A percentile compares a stretch with the other conserved stretches of the same genome.
These are phyloP conservation scores for Claviceps maximensis DNA, from an alignment of 2,329 filamentous ascomycete genomes.

Conservation along the genomic window DNA sequence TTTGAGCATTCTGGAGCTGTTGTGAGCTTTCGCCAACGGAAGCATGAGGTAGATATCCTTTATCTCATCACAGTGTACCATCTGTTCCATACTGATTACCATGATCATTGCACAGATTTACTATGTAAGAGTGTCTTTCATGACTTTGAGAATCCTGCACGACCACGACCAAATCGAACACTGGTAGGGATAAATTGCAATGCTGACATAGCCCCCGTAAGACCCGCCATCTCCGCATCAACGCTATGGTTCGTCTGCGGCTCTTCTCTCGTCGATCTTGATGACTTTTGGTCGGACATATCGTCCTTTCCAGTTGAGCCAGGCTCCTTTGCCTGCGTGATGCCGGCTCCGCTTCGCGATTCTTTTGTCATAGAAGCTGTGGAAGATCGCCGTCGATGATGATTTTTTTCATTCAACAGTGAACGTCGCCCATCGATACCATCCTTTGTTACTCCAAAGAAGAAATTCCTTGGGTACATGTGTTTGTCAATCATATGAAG, in stretches of 20 bases:
- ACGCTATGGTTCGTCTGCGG: conserved; percentile 13
- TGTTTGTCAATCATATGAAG: conserved; percentile 93
- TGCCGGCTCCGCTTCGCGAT: conserved; percentile 20
- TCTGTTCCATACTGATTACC: conserved; percentile 21
- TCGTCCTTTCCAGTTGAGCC: conserved; percentile 3
- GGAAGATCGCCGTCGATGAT: conserved; percentile 36
- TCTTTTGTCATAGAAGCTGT: conserved; percentile 21
- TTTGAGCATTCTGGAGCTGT: background rate
- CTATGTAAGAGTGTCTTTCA: conserved; percentile 15
- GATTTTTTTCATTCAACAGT: conserved; percentile 51
- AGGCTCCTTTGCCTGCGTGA: conserved; percentile 14
- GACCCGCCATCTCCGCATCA: conserved; percentile 46
- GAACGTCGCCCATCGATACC: conserved; percentile 80
- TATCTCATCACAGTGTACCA: conserved; percentile 16
- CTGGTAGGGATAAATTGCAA: conserved; percentile 58
- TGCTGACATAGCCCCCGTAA: conserved; percentile 56
- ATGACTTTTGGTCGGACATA: conserved; percentile 9
- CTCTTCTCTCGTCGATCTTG: conserved; percentile 8
- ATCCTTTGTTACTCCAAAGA: conserved; percentile 74
- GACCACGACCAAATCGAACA: conserved; percentile 49
- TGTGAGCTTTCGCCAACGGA: background rate
- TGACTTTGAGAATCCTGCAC: conserved; percentile 38
- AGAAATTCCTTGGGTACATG: conserved; percentile 76
- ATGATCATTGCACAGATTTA: conserved; percentile 12
- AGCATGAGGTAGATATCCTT: conserved; percentile 24